Evolutionary conservation across 2,329 filamentous ascomycete species (phyloP).

Genomic region (Claviceps monticola): DNA sequence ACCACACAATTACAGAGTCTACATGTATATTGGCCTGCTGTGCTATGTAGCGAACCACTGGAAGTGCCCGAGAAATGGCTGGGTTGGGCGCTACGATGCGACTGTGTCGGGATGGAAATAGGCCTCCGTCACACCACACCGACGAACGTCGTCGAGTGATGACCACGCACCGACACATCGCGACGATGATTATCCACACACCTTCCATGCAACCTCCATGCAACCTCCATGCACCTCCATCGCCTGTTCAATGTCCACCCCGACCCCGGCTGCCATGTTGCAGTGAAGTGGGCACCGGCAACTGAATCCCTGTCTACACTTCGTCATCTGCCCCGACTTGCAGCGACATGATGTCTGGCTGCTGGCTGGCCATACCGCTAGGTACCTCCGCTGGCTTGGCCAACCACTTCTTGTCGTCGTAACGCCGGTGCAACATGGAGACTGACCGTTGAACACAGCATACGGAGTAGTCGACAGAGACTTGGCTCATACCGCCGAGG

Average conservation of each 20-base stretch:
- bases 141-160: background rate
- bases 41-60: background rate
- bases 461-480: background rate
- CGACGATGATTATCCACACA: background rate
- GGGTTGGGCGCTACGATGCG: constrained; percentile 4
- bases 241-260: background rate
- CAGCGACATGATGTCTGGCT: background rate
- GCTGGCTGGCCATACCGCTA: background rate
- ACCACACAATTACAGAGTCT: background rate
- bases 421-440: no score
- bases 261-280: background rate
- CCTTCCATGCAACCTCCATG: no score
- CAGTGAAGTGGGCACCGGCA: background rate
- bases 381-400: no score
- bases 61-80: background rate
- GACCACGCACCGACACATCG: background rate
- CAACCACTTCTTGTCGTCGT: no score
- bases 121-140: constrained; percentile 4
- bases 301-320: background rate
- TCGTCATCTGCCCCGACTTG: background rate
- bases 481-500: no score
- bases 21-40: background rate
- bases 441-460: background rate
- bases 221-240: background rate
- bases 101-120: background rate